Conservation (phyloP, 2,329 filamentous ascomycete genomes). For the Fusarium sp. region DNA sequence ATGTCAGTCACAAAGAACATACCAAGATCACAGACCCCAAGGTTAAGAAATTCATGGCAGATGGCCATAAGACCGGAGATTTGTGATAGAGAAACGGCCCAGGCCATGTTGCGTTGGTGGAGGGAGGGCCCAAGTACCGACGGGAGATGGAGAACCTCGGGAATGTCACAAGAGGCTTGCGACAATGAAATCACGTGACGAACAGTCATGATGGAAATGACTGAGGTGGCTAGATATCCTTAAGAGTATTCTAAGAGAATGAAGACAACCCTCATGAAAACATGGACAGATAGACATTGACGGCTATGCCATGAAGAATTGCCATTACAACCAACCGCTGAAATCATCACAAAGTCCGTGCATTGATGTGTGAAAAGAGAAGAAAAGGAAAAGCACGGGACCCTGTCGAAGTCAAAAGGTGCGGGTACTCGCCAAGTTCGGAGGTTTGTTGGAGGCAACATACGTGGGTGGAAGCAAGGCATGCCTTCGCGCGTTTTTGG, state of each 20-base stretch:
- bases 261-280: background rate
- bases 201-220: background rate
- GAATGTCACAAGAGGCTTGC: conserved; percentile 39
- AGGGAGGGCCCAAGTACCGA: conserved; percentile 42
- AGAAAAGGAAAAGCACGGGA: conserved; percentile 7
- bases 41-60: background rate
- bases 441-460: conserved; percentile 32
- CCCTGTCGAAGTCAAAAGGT: conserved; percentile 36
- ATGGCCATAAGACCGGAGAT: background rate
- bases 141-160: conserved; percentile 43
- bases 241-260: background rate
- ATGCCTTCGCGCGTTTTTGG: conserved; percentile 20
- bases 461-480: conserved; percentile 12
- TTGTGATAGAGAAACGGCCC: conserved; percentile 20
- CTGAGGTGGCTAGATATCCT: background rate
- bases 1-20: background rate
- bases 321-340: conserved; percentile 9
- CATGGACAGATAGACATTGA: background rate
- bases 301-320: background rate
- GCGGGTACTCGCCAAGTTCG: conserved; percentile 34
- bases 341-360: conserved; percentile 35
- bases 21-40: background rate
- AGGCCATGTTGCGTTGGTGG: conserved; percentile 22
- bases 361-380: conserved; percentile 27
- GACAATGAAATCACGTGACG: conserved; percentile 26